Base-by-base conservation (phyloP, 805 yeast genomes). In the Candida chilensis region DNA sequence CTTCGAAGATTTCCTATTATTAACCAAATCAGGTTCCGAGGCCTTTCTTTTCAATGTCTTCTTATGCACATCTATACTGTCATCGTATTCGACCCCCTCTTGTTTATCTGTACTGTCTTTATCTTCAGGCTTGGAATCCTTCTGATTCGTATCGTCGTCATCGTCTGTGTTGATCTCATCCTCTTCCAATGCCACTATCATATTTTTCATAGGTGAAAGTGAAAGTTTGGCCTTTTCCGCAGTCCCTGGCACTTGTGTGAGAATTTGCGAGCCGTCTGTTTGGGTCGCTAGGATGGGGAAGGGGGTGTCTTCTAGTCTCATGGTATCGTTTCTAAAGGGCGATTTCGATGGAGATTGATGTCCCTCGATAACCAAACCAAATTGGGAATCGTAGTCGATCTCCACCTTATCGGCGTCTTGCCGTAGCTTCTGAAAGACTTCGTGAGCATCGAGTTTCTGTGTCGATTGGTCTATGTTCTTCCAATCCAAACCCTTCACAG, bases 151-250 rank as follows among this genome's bases (percentile, higher is more conserved):
- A 20, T 45, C 50, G 5, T 40, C 47, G 11, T 41, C 40, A 19
- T 37, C 44, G 4, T 40, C 44, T 8, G 37, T 41, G 34, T 56
- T 57, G 26, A 60, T 41, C 28, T 61, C 71, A 17, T 57, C 61
- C 16, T 61, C 67, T 17, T 57, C 50, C 31, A 65, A 49, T 32
- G 53, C 36, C 35, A 27, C 42, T 31, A 29, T 42, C 37, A 30
- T 34, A 31, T 6, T 33, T 5, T 34, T 33, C n/a, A 12, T 26
- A 12, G 29, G 28, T 27, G 24, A 26, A 16, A 16, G 10, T 28
- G 36, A 8, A 16, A 31, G 35, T 7, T 17, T 20, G 14, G 12
- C 25, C 5, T 24, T 36, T 7, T 16, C 24, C 6, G 21, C 32
- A 16, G 15, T 6, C 4, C 24, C 18, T 7, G 22, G 33, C 5